Conservation (phyloP, 2,329 filamentous ascomycete species). For the Chrysoporthe deuterocubensis region DNA sequence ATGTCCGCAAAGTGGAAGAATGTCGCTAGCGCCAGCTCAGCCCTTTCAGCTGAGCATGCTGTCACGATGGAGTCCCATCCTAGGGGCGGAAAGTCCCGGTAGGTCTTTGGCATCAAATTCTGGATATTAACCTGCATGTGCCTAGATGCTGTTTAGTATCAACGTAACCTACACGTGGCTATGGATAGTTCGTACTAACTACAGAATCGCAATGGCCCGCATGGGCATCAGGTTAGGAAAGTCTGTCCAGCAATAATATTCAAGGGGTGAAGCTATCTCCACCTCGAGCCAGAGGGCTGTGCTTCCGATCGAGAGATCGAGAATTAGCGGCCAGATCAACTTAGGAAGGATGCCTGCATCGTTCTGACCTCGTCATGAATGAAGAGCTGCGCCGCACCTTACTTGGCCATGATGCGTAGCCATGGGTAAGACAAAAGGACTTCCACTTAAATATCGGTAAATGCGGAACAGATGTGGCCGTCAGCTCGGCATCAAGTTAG, state of each 20-base stretch:
- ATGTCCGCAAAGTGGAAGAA: not conserved
- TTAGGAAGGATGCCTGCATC: not conserved
- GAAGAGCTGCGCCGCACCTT: not conserved
- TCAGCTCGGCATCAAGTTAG: not conserved
- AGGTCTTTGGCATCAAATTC: not conserved
- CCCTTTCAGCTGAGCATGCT: constrained; percentile 1
- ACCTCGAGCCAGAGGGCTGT: not conserved
- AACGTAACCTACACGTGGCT: not conserved
- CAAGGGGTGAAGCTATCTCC: not conserved
- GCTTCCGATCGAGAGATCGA: not conserved
- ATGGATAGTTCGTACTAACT: not conserved
- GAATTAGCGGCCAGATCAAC: not conserved
- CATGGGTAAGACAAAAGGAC: not conserved
- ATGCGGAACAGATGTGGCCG: not conserved
- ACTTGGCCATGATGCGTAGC: not conserved
- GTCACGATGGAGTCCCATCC: not conserved
- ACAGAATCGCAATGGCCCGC: too few relatives aligned
- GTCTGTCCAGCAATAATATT: not conserved
- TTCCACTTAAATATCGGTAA: not conserved
- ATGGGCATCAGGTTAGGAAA: not conserved
- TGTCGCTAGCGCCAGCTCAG: not conserved
- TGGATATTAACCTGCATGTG: not conserved
- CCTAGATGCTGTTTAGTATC: not conserved
- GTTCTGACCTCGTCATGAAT: not conserved
- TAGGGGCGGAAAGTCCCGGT: not conserved